phyloP scores from a whole-genome alignment of 768 basidiomycete genomes.

The Macrolepiota fuliginosa region DNA sequence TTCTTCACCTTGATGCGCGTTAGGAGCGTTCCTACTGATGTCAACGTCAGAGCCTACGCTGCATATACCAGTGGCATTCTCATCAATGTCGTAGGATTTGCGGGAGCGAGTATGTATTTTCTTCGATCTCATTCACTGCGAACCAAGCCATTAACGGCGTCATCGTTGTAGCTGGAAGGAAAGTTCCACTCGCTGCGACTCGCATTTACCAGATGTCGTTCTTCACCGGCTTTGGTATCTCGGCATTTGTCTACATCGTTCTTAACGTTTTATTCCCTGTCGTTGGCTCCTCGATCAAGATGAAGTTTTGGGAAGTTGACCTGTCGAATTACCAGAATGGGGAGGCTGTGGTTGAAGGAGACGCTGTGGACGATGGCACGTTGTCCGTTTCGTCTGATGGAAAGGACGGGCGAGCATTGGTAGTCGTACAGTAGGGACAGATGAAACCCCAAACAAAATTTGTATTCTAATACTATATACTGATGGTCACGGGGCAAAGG shows the following conservation, averaged over 20 bases:
- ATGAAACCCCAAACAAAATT: neutral
- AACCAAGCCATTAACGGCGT: neutral
- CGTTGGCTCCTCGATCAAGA: constrained; percentile 35
- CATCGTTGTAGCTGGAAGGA: constrained; percentile 42
- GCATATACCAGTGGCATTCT: constrained; percentile 74
- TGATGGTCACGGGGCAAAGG: neutral
- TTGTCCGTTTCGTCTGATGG: neutral
- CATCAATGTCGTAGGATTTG: constrained; percentile 82
- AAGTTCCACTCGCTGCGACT: constrained; percentile 67
- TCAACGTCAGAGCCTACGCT: constrained; percentile 48
- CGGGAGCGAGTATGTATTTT: constrained; percentile 57
- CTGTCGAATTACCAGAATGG: constrained; percentile 29
- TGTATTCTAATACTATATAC: neutral
- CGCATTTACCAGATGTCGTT: constrained; percentile 76
- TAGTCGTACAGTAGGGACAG: neutral
- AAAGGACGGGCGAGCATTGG: neutral
- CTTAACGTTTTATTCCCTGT: constrained; percentile 64
- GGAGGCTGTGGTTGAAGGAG: neutral
- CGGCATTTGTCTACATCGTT: constrained; percentile 58
- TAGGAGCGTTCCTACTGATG: neutral
- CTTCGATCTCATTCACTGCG: neutral
- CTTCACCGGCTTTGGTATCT: constrained; percentile 80
- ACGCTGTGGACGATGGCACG: neutral
- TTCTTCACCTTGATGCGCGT: neutral
- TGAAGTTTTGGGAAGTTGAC: constrained; percentile 55